Evolutionary conservation across 108 stramenopile genomes (phyloP).

Genomic region (Nannochloropsis salina): DNA sequence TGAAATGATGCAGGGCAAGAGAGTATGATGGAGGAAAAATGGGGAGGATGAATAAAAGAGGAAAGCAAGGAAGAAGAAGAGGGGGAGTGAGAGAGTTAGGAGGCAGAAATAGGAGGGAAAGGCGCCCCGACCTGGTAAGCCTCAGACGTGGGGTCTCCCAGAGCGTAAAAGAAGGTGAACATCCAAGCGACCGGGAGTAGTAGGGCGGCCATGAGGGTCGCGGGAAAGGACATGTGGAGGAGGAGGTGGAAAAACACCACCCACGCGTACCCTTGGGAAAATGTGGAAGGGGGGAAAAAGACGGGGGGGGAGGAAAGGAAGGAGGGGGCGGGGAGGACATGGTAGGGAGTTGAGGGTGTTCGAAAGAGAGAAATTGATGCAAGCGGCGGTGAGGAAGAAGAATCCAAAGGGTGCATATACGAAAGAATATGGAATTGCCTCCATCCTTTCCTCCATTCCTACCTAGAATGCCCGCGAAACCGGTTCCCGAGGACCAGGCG

Average conservation of each 20-base stretch:
- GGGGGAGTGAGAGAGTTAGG: neutral
- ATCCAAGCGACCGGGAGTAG: slow-evolving; percentile 27
- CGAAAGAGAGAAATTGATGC: neutral
- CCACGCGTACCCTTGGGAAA: slow-evolving; percentile 30
- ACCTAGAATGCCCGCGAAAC: slow-evolving; percentile 59
- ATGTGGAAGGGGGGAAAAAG: neutral
- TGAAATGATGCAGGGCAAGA: neutral
- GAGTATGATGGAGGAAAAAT: neutral
- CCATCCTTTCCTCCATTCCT: neutral
- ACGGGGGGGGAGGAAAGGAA: neutral
- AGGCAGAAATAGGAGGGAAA: too few relatives aligned
- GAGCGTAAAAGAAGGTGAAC: slow-evolving; percentile 41
- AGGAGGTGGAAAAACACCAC: slow-evolving; percentile 31
- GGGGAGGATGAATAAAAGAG: neutral
- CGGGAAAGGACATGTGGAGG: slow-evolving; percentile 30
- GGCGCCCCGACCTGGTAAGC: neutral
- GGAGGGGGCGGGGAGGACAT: neutral
- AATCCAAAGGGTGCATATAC: neutral
- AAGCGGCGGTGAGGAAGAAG: neutral
- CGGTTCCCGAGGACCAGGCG: slow-evolving; percentile 59
- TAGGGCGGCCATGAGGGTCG: slow-evolving; percentile 47
- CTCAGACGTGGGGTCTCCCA: slow-evolving; percentile 27
- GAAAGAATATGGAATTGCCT: neutral
- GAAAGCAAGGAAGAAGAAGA: neutral
- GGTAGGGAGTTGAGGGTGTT: too few relatives aligned